phyloP scores from a whole-genome alignment of 768 basidiomycete species.

The Hericium erinaceus region DNA sequence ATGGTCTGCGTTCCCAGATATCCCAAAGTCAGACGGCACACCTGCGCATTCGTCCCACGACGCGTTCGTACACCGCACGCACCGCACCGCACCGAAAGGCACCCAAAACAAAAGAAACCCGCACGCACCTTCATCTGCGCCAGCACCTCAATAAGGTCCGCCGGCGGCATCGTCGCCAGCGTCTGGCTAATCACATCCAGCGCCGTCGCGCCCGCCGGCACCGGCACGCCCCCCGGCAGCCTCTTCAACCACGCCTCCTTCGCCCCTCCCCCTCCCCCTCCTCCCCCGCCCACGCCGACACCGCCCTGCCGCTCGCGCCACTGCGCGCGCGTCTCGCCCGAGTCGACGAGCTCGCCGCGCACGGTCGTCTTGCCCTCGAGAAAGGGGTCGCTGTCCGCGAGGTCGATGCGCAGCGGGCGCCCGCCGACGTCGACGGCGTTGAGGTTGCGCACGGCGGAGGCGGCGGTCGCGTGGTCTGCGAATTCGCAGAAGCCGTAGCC shows the following conservation, averaged over 20 bases:
- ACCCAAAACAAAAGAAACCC: background rate
- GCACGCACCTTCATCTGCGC: constrained; percentile 91
- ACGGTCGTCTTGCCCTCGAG: constrained; percentile 87
- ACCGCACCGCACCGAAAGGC: background rate
- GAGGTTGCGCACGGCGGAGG: constrained; percentile 91
- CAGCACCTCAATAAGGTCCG: constrained; percentile 84
- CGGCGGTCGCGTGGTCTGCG: constrained; percentile 94
- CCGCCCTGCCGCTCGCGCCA: constrained; percentile 39
- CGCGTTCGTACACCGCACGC: too few species aligned
- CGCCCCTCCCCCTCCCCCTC: constrained; percentile 24
- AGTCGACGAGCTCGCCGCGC: constrained; percentile 71
- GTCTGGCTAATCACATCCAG: constrained; percentile 82
- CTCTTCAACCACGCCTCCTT: constrained; percentile 45
- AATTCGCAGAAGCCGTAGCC: constrained; percentile 95
- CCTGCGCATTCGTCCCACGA: too few species aligned
- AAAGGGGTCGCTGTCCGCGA: constrained; percentile 89
- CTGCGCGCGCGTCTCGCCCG: constrained; percentile 47
- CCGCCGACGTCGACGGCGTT: constrained; percentile 91
- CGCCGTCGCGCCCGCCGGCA: constrained; percentile 61
- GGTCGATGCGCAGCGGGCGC: constrained; percentile 85
- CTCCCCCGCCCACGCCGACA: too few species aligned
- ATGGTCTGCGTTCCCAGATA: too few species aligned
- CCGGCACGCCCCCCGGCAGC: constrained; percentile 68
- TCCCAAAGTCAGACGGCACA: background rate
- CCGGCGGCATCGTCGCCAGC: constrained; percentile 74